Conservation (phyloP, 495 filamentous ascomycete genomes). For the Aspergillus sclerotiicarbonarius region DNA sequence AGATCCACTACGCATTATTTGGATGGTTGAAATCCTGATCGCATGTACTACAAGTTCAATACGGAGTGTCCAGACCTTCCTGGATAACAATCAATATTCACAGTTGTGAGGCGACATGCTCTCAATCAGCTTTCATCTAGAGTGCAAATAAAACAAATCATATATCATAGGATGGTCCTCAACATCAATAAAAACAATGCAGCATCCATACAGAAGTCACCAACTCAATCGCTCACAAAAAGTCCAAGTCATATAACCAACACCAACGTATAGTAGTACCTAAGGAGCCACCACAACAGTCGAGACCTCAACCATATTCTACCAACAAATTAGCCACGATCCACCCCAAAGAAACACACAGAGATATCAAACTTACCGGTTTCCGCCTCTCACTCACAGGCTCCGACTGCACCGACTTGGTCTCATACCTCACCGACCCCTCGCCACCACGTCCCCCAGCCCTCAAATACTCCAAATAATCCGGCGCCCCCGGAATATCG, state of each 20-base stretch:
- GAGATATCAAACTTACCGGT: conserved; percentile 16
- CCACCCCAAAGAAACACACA: neutral
- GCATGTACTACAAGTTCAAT: too few species aligned
- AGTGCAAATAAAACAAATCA: too few species aligned
- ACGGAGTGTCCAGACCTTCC: too few species aligned
- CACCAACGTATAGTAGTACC: neutral
- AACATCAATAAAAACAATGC: too few species aligned
- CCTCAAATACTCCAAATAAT: conserved; percentile 33
- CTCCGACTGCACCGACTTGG: conserved; percentile 15
- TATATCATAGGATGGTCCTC: too few species aligned
- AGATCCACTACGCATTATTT: too few species aligned
- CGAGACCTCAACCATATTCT: conserved; percentile 26
- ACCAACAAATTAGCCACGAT: conserved; percentile 9
- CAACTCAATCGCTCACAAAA: too few species aligned
- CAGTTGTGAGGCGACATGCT: too few species aligned
- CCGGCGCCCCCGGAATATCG: conserved; percentile 25
- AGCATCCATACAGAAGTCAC: too few species aligned
- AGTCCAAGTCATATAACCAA: neutral
- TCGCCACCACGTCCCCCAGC: conserved; percentile 9
- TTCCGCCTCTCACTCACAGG: neutral
- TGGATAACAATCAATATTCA: too few species aligned
- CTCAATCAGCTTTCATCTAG: too few species aligned
- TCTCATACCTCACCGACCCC: conserved; percentile 22
- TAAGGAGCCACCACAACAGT: conserved; percentile 9
- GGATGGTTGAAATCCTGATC: too few species aligned